Conservation (phyloP, 2,329 filamentous ascomycete genomes). For the Sclerotinia nivalis region DNA sequence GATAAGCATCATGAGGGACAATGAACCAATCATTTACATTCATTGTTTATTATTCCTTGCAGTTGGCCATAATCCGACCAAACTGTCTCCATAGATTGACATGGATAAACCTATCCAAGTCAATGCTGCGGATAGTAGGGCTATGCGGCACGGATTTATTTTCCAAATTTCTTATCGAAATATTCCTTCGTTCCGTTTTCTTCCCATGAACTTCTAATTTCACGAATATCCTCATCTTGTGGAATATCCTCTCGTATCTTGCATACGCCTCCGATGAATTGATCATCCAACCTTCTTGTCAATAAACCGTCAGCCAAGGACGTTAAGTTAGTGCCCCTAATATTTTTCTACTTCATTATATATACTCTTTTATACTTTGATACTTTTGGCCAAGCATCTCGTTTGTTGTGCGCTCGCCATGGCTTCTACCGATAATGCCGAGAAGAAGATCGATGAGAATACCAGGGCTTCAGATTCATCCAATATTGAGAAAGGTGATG, state of each 20-base stretch:
- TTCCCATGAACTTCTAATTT: constrained; percentile 9
- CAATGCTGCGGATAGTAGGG: background rate
- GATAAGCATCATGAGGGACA: background rate
- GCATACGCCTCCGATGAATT: constrained; percentile 10
- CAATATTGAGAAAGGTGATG: constrained; percentile 16
- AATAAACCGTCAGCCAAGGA: constrained; percentile 22
- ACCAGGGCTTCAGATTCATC: constrained; percentile 11
- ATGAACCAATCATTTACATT: background rate
- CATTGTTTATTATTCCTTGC: background rate
- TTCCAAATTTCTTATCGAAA: constrained; percentile 7
- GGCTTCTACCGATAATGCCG: constrained; percentile 19
- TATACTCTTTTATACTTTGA: background rate
- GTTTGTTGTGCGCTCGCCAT: constrained; percentile 17
- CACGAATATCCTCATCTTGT: constrained; percentile 6
- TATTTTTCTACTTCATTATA: background rate
- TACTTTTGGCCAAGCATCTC: background rate
- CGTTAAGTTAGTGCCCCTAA: constrained; percentile 20
- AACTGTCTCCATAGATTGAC: constrained; percentile 9
- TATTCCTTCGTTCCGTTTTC: constrained; percentile 8
- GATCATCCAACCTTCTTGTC: background rate
- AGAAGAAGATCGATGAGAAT: constrained; percentile 18
- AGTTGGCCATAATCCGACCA: background rate
- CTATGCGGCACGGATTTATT: constrained; percentile 1
- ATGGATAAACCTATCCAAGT: background rate
- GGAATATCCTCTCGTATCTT: background rate